These are phyloP conservation scores for Poa pratensis DNA, from an alignment of 176 grass and related monocot genomes.

Conservation along the genomic window DNA sequence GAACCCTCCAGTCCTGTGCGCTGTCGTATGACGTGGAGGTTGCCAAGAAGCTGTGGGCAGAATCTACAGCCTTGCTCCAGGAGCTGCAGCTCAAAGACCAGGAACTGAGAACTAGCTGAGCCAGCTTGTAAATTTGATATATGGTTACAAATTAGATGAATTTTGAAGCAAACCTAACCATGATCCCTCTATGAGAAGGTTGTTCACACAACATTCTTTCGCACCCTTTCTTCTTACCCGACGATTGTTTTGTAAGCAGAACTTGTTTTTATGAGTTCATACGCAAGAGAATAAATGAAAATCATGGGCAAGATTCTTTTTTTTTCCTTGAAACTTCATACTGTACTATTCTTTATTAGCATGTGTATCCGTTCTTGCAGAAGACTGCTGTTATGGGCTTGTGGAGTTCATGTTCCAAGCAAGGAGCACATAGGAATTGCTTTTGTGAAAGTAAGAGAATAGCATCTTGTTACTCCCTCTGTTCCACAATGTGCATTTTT, in stretches of 20 bases:
- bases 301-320: neutral
- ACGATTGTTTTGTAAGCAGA: neutral
- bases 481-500: too few species aligned
- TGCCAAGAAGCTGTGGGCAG: slow-evolving; percentile 71
- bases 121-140: neutral
- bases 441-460: neutral
- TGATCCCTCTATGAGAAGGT: neutral
- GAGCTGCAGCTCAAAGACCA: slow-evolving; percentile 48
- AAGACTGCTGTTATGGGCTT: neutral
- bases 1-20: slow-evolving; percentile 64
- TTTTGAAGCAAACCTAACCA: neutral
- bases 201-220: neutral
- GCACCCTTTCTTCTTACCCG: neutral
- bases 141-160: neutral
- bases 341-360: too few species aligned
- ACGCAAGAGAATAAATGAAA: too few species aligned
- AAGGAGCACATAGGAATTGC: neutral
- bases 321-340: neutral
- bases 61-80: slow-evolving; percentile 60
- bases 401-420: neutral
- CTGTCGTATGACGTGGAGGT: slow-evolving; percentile 56
- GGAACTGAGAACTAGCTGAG: neutral
- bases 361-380: too few species aligned
- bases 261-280: neutral
- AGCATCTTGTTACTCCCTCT: neutral